These are phyloP conservation scores for Trametes cinnabarina DNA, from an alignment of 768 basidiomycete species.

Conservation along the genomic window DNA sequence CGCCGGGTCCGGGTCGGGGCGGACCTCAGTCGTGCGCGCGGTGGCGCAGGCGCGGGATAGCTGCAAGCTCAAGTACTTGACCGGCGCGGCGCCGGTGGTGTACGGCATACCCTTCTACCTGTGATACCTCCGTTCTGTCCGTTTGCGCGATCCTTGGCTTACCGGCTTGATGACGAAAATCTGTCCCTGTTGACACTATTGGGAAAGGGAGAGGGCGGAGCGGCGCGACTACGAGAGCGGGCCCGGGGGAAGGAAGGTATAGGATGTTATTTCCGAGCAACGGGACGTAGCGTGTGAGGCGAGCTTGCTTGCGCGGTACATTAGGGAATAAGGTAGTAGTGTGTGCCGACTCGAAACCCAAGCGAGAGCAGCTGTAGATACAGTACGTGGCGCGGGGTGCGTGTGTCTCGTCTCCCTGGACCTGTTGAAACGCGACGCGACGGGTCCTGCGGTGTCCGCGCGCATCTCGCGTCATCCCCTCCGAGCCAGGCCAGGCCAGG, in stretches of 20 bases:
- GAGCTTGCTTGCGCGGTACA: slow-evolving; percentile 1
- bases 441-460: no score
- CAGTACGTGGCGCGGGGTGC: not conserved
- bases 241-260: no score
- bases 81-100: slow-evolving; percentile 91
- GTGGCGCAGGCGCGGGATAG: slow-evolving; percentile 74
- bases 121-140: slow-evolving; percentile 24
- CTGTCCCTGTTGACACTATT: no score
- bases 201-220: no score
- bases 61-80: slow-evolving; percentile 91
- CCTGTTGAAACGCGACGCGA: no score
- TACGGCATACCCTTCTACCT: slow-evolving; percentile 96
- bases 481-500: no score
- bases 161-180: no score
- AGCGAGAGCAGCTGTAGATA: not conserved
- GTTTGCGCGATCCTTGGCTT: not conserved
- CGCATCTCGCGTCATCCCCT: no score
- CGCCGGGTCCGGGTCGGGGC: slow-evolving; percentile 19
- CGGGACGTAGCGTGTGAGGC: not conserved
- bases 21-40: slow-evolving; percentile 64
- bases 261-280: not conserved
- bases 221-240: no score
- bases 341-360: not conserved
- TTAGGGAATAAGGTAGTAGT: slow-evolving; percentile 2
- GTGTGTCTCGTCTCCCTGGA: no score